phyloP scores from a whole-genome alignment of 345 rosid species.

The Streptanthus diversifolius region DNA sequence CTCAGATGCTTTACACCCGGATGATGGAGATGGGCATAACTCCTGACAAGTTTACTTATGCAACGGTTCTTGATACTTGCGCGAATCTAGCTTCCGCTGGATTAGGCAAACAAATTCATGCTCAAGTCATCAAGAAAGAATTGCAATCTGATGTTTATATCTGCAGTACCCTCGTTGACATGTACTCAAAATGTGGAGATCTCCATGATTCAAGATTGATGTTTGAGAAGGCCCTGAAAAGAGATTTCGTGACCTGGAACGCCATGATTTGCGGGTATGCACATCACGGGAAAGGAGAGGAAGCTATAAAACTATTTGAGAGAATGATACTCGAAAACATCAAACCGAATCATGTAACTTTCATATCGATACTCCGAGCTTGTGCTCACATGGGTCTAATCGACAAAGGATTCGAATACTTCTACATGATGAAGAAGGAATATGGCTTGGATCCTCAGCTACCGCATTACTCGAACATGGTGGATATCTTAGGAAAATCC shows the following conservation, averaged over 20 bases:
- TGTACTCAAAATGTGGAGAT: constrained; percentile 95
- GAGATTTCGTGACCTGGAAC: constrained; percentile 90
- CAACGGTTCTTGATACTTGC: constrained; percentile 79
- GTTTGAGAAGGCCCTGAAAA: constrained; percentile 60
- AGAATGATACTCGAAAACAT: constrained; percentile 51
- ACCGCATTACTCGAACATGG: constrained; percentile 89
- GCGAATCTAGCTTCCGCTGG: constrained; percentile 76
- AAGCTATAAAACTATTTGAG: constrained; percentile 61
- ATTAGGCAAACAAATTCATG: constrained; percentile 88
- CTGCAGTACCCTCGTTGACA: constrained; percentile 86
- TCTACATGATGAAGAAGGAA: constrained; percentile 53
- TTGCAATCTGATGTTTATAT: constrained; percentile 70
- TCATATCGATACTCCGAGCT: constrained; percentile 85
- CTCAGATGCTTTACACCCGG: constrained; percentile 56
- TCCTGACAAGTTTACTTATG: constrained; percentile 85
- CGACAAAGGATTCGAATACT: constrained; percentile 61
- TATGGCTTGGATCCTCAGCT: constrained; percentile 66
- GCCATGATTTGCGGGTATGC: constrained; percentile 89
- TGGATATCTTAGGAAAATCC: constrained; percentile 84
- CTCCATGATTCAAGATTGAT: constrained; percentile 60
- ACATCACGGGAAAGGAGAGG: constrained; percentile 80
- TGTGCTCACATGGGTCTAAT: constrained; percentile 81
- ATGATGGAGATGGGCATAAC: constrained; percentile 63
- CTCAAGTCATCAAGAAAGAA: constrained; percentile 67
- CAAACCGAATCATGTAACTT: constrained; percentile 76